Evolutionary conservation across 331 rosid genomes (phyloP).

Genomic region (Pyrus hybrid): DNA sequence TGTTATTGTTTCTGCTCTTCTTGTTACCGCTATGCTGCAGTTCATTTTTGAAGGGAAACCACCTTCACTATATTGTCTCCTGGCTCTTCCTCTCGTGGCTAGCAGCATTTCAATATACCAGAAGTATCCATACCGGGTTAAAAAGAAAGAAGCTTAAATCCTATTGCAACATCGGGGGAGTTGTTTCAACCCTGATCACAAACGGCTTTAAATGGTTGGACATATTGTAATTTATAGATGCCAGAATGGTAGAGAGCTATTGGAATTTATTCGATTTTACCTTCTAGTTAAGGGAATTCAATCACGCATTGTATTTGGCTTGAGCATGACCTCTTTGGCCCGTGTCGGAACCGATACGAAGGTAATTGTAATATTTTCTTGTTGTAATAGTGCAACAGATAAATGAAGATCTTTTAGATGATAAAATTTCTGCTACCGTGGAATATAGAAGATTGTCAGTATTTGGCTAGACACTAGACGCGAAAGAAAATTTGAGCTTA

Average conservation of each 20-base stretch:
- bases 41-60: conserved; percentile 91
- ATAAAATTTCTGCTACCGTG: not conserved
- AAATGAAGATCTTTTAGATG: not conserved
- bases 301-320: not conserved
- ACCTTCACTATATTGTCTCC: conserved; percentile 75
- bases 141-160: conserved; percentile 57
- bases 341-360: not conserved
- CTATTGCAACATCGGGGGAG: not conserved
- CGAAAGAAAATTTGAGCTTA: too few species aligned
- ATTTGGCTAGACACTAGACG: too few species aligned
- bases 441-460: not conserved
- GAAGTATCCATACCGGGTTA: conserved; percentile 70
- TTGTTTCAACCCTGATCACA: not conserved
- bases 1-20: conserved; percentile 89
- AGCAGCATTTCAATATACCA: conserved; percentile 81
- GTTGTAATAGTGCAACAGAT: not conserved
- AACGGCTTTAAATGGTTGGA: not conserved
- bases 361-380: not conserved
- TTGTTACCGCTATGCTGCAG: conserved; percentile 88
- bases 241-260: not conserved
- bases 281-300: not conserved
- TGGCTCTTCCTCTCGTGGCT: conserved; percentile 84
- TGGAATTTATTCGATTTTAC: not conserved
- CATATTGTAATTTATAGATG: not conserved
- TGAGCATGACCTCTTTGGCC: not conserved